A percentile compares a stretch with the other conserved stretches of the same genome.
Conservation (phyloP, 495 filamentous ascomycete species). For the Hypoxylon trugodes region DNA sequence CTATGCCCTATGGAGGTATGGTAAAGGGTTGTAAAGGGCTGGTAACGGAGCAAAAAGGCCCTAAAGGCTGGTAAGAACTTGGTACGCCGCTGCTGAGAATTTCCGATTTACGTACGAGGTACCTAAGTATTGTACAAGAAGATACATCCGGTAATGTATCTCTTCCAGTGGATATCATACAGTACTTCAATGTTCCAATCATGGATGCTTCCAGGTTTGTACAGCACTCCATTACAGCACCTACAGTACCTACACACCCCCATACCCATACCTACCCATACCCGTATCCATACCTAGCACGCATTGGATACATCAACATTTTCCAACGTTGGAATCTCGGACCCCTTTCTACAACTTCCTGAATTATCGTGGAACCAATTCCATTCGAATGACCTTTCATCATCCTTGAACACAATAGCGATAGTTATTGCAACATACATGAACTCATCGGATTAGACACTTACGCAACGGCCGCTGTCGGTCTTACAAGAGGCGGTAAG, state of each 20-base stretch:
- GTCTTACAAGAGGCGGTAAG: constrained; percentile 29
- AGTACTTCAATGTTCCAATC: too few species aligned
- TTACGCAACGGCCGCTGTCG: constrained; percentile 31
- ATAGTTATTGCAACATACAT: constrained; percentile 36
- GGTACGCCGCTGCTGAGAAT: constrained; percentile 19
- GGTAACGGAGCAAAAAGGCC: too few species aligned
- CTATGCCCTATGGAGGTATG: constrained; percentile 23
- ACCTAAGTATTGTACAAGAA: constrained; percentile 14
- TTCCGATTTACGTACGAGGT: constrained; percentile 27
- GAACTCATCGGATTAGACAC: constrained; percentile 19
- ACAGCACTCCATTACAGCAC: too few species aligned
- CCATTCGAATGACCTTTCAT: constrained; percentile 29
- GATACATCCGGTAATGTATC: too few species aligned
- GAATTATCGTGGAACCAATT: constrained; percentile 27
- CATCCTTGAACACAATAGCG: constrained; percentile 30
- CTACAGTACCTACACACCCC: too few species aligned
- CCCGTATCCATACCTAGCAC: too few species aligned
- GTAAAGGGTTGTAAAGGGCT: constrained; percentile 1
- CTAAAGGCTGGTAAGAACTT: not conserved
- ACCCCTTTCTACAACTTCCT: constrained; percentile 14
- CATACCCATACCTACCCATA: too few species aligned
- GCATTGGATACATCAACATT: too few species aligned
- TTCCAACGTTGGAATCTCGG: not conserved
- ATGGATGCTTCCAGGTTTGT: too few species aligned
- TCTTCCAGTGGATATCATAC: not conserved